Conservation (phyloP, 208 protist species). For the Zelonia costaricensis region DNA sequence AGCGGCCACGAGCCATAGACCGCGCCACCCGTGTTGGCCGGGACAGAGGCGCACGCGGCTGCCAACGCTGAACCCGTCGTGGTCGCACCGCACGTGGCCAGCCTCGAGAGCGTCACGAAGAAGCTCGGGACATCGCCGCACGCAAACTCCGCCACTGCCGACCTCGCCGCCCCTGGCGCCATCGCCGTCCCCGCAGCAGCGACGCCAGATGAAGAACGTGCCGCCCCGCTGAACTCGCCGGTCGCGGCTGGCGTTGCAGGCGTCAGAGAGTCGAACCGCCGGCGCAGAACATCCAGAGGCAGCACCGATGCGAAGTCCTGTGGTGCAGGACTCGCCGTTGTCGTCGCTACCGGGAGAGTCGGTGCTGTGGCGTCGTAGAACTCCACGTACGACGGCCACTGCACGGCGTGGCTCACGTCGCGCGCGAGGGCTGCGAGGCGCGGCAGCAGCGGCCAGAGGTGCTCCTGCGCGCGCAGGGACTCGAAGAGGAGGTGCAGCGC, state of each 20-base stretch:
- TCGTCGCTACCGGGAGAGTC: neutral
- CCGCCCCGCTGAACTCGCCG: neutral
- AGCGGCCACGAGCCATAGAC: slow-evolving; percentile 27
- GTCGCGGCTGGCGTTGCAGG: neutral
- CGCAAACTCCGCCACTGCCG: neutral
- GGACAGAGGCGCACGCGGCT: no score
- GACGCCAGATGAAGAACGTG: neutral
- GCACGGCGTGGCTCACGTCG: slow-evolving; percentile 35
- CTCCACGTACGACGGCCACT: slow-evolving; percentile 50
- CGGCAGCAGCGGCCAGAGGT: slow-evolving; percentile 53
- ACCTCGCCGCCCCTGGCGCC: no score
- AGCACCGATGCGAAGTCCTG: slow-evolving; percentile 14
- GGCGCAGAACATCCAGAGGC: neutral
- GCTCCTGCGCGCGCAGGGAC: slow-evolving; percentile 61
- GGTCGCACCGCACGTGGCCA: neutral
- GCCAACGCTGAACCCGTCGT: neutral
- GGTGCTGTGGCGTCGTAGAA: slow-evolving; percentile 36
- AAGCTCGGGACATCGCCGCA: slow-evolving; percentile 7
- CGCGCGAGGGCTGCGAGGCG: slow-evolving; percentile 43
- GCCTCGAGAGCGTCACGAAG: slow-evolving; percentile 8
- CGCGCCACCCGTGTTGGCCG: neutral
- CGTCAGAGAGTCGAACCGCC: slow-evolving; percentile 7
- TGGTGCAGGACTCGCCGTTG: no score
- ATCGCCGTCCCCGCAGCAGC: no score
- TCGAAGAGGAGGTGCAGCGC: slow-evolving; percentile 71